Evolutionary conservation across 371 early-diverging fungal species (phyloP), one percentile per base, ranked within the genome.

Genomic region (Umbelopsis sp.): DNA sequence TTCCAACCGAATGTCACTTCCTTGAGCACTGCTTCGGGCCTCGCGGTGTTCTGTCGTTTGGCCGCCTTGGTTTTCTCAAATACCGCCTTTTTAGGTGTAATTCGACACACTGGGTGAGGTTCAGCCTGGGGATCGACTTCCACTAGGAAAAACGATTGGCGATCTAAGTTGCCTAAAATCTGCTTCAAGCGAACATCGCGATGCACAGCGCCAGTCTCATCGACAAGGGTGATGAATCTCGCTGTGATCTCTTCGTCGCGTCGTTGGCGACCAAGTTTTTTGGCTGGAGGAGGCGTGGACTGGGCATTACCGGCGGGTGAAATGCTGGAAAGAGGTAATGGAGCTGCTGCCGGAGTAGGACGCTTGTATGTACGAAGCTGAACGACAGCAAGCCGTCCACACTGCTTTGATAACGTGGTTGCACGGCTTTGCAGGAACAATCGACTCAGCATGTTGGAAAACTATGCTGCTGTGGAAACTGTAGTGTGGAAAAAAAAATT

Each of bases 1-100:
- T 84, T 85, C 88, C 88, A 88, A 9, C 84, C 84, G 74, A 88
- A 83, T 37, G 77, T 74, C 4, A 88, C 73, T 68, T 88, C 88
- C 72, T 88, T 88, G 63, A 79, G 67, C 16, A 82, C 67, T 2
- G 69, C 69, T 64, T 75, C 82, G 4, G 84, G 80, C 1, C 80
- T 67, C 8, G 79, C 77, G 50, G 72, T 69, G 35, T 84, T 83
- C 70, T 81, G 81, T 63, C 81, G 80, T 41, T 83, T 83, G 44
- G 71, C 76, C 35, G 74, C 76, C 74, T 88, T 86, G 57, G 83
- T 78, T 35, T 78, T 79, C 63, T 81, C 82, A 70, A 83, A 88
- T 57, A 88, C 45, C 1, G 71, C 72, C 68, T 85, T 86, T 69
- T 86, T 86, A 35, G 85, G 82, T 63, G 86, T 76, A 37, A 86